phyloP scores from a whole-genome alignment of 306 rosid genomes.

The Cicer chorassanicum region DNA sequence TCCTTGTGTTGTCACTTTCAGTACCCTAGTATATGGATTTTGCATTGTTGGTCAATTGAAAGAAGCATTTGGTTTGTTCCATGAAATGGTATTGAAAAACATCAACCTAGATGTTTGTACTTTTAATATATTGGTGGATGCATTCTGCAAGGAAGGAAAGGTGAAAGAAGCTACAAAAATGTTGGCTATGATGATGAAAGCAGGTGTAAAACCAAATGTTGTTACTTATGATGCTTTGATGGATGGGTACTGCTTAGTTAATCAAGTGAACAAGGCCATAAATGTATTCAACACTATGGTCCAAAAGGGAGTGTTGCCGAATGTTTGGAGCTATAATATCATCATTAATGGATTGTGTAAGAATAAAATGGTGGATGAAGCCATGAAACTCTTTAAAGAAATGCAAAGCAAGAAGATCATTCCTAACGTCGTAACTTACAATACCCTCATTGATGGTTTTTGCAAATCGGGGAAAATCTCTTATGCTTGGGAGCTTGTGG shows the following conservation, averaged over 20 bases:
- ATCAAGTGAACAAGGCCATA: not conserved
- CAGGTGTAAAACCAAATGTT: not conserved
- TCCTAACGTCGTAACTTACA: not conserved
- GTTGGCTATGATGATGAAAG: not conserved
- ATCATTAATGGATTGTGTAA: not conserved
- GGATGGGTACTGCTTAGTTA: conserved; percentile 2
- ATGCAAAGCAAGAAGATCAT: not conserved
- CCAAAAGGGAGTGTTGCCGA: not conserved
- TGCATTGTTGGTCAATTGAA: not conserved
- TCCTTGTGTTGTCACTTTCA: not conserved
- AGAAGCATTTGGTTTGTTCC: not conserved
- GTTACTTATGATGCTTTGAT: not conserved
- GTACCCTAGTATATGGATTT: not conserved
- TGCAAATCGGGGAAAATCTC: not conserved
- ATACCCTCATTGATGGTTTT: not conserved
- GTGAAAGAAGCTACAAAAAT: not conserved
- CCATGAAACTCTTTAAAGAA: not conserved
- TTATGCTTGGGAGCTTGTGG: not conserved
- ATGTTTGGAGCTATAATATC: not conserved
- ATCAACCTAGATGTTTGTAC: not conserved
- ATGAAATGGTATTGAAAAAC: not conserved
- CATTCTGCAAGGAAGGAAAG: not conserved
- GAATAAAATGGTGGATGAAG: conserved; percentile 4
- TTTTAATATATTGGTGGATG: not conserved
- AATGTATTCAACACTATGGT: not conserved